Conservation (phyloP, 2,329 filamentous ascomycete genomes). For the Penicillium sclerotiorum region DNA sequence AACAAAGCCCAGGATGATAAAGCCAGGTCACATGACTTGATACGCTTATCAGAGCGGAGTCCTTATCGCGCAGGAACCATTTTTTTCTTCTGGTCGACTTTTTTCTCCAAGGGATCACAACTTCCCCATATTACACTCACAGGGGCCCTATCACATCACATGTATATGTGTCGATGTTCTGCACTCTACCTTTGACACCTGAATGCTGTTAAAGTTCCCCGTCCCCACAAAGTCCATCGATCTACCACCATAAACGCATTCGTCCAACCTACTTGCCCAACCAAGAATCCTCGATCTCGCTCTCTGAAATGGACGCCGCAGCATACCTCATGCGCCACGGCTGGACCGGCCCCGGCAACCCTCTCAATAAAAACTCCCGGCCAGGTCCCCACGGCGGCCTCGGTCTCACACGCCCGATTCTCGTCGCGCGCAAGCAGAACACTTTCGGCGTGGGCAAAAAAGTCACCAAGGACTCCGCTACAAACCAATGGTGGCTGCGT, state of each 20-base stretch:
- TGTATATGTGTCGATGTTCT: too few species aligned
- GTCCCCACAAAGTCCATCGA: too few species aligned
- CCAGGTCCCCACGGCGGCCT: conserved; percentile 61
- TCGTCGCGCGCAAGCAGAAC: conserved; percentile 80
- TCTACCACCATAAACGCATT: not conserved
- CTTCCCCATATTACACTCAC: not conserved
- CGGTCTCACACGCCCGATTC: conserved; percentile 79
- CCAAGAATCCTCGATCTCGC: not conserved
- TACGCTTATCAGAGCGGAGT: not conserved
- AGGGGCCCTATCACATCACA: too few species aligned
- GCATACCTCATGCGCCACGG: conserved; percentile 82
- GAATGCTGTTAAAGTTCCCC: too few species aligned
- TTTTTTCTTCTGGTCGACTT: not conserved
- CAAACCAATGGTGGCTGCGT: conserved; percentile 95
- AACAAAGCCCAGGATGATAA: too few species aligned
- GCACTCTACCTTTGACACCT: too few species aligned
- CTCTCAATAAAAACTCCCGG: conserved; percentile 69
- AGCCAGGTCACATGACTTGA: not conserved
- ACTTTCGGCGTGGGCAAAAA: conserved; percentile 81
- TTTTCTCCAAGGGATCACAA: not conserved
- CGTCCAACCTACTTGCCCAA: not conserved
- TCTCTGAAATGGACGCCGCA: conserved; percentile 72
- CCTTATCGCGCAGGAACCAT: conserved; percentile 1
- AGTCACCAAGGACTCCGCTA: conserved; percentile 57
- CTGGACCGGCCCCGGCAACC: conserved; percentile 87